Conservation (phyloP, 2,329 filamentous ascomycete species). For the Ceratocystis diversiconidia region DNA sequence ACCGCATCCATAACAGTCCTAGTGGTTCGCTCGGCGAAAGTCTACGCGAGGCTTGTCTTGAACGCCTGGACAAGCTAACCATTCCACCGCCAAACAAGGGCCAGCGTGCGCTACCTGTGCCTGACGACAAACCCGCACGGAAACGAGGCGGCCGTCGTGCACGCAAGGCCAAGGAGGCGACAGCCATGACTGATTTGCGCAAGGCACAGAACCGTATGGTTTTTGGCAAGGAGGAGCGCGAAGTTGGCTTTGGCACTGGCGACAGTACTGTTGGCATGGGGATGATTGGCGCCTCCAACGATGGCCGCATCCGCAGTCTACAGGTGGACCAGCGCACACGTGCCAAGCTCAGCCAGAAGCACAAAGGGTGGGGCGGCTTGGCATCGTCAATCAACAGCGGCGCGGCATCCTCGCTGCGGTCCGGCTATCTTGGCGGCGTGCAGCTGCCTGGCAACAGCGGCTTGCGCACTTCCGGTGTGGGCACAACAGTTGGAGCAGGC, state of each 20-base stretch:
- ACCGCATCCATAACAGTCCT: conserved; percentile 66
- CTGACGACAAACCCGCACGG: conserved; percentile 85
- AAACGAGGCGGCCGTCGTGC: conserved; percentile 86
- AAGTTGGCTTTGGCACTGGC: conserved; percentile 78
- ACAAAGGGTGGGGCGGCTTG: conserved; percentile 80
- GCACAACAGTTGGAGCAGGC: conserved; percentile 45
- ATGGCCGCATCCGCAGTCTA: conserved; percentile 73
- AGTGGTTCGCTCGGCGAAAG: conserved; percentile 74
- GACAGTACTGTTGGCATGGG: conserved; percentile 78
- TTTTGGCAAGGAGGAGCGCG: conserved; percentile 89
- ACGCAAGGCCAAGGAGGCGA: conserved; percentile 88
- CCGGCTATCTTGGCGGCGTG: conserved; percentile 11
- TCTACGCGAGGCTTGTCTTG: conserved; percentile 67
- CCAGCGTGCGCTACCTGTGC: conserved; percentile 70
- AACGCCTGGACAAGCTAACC: conserved; percentile 81
- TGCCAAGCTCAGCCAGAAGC: conserved; percentile 87
- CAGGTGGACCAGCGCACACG: conserved; percentile 89
- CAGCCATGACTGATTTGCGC: conserved; percentile 88
- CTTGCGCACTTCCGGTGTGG: conserved; percentile 68
- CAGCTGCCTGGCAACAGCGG: conserved; percentile 43
- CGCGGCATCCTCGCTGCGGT: conserved; percentile 53
- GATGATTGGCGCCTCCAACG: conserved; percentile 83
- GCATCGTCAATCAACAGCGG: conserved; percentile 75
- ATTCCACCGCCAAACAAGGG: conserved; percentile 85
- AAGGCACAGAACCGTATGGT: conserved; percentile 94